Conservation (phyloP, 768 basidiomycete species). For the button mushroom (Agaricus bisporus) region DNA sequence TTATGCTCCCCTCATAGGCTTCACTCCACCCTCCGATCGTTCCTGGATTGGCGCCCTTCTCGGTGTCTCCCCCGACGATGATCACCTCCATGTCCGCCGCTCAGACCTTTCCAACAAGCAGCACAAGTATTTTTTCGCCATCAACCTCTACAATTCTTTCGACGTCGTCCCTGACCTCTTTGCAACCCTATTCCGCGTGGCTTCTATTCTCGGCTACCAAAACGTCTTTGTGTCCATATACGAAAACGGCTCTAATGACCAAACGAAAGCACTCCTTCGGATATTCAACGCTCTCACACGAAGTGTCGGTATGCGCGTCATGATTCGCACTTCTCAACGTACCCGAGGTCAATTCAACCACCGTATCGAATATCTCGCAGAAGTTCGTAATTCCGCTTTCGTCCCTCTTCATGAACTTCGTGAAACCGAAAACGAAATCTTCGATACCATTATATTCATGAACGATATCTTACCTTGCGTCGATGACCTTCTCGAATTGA, state of each 20-base stretch:
- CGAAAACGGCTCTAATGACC: constrained; percentile 98
- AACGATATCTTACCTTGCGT: constrained; percentile 98
- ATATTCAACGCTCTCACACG: constrained; percentile 93
- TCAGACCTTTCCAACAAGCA: constrained; percentile 38
- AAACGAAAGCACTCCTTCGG: constrained; percentile 92
- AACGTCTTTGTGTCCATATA: constrained; percentile 99
- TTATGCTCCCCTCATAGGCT: constrained; percentile 79
- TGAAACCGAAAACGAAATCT: constrained; percentile 88
- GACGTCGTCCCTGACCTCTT: constrained; percentile 97
- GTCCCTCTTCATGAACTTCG: constrained; percentile 92
- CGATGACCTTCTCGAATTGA: constrained; percentile 95
- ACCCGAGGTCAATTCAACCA: constrained; percentile 96
- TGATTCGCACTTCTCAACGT: constrained; percentile 88
- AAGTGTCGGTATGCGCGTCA: constrained; percentile 86
- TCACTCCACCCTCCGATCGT: constrained; percentile 48
- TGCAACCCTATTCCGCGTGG: constrained; percentile 90
- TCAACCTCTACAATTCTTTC: constrained; percentile 99
- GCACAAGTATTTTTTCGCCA: constrained; percentile 99
- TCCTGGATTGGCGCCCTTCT: constrained; percentile 61
- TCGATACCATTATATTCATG: constrained; percentile 98
- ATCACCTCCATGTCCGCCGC: constrained; percentile 32
- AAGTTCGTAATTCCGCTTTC: constrained; percentile 97
- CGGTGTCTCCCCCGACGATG: constrained; percentile 25
- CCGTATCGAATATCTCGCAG: constrained; percentile 99
- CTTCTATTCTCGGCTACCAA: constrained; percentile 89